phyloP scores from a whole-genome alignment of 2,329 filamentous ascomycete genomes.

The Epichloe gansuensis region DNA sequence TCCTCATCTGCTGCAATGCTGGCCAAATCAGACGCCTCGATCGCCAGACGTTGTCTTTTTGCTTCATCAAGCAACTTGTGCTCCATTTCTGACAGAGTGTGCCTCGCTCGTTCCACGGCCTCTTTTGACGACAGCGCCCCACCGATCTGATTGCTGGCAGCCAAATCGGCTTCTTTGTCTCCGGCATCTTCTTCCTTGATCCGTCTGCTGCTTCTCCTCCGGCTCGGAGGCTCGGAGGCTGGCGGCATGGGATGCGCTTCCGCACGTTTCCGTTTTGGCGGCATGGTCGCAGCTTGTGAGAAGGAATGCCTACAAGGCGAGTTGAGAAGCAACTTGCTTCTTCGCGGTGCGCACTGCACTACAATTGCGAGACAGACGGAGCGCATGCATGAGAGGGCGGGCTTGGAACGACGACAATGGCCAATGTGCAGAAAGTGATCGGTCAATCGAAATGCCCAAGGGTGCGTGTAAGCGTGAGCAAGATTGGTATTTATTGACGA shows the following conservation, averaged over 20 bases:
- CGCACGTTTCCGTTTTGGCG: constrained; percentile 26
- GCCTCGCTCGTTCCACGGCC: constrained; percentile 27
- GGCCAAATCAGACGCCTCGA: constrained; percentile 28
- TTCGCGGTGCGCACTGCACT: background rate
- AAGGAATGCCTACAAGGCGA: background rate
- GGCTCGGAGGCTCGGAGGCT: constrained; percentile 11
- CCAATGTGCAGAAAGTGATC: background rate
- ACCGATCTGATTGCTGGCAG: background rate
- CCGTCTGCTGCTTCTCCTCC: constrained; percentile 16
- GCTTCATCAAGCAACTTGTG: constrained; percentile 29
- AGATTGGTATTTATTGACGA: background rate
- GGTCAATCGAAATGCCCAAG: background rate
- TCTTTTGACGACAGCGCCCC: constrained; percentile 8
- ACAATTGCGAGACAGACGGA: background rate
- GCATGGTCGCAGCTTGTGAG: constrained; percentile 17
- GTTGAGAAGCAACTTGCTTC: background rate
- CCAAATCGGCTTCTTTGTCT: background rate
- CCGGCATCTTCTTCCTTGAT: constrained; percentile 4
- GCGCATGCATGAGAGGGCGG: background rate
- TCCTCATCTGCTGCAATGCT: background rate
- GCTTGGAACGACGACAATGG: background rate
- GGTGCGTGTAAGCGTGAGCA: background rate
- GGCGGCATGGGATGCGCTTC: constrained; percentile 9
- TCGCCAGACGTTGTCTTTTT: constrained; percentile 33
- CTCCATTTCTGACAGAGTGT: constrained; percentile 39